Evolutionary conservation across 176 grass and related monocot species (phyloP).

Genomic region (Hsuehochloa calcarea): DNA sequence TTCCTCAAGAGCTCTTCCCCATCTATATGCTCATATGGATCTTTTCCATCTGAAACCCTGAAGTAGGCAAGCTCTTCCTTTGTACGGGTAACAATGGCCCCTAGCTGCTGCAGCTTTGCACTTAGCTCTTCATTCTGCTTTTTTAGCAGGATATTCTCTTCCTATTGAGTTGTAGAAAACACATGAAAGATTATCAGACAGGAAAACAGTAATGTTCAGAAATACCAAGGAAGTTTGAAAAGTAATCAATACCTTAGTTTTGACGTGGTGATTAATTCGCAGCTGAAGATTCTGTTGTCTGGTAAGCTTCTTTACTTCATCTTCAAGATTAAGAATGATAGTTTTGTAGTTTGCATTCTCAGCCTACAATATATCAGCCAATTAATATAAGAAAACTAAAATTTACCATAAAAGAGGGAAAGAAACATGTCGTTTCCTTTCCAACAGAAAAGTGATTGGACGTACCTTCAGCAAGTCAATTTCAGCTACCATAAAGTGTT

Average conservation of each 20-base stretch:
- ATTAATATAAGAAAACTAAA: conserved; percentile 15
- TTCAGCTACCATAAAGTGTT: conserved; percentile 78
- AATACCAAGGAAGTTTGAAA: background rate
- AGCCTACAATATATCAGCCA: conserved; percentile 45
- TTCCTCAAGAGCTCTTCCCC: conserved; percentile 65
- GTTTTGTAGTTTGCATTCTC: conserved; percentile 90
- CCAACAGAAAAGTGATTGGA: background rate
- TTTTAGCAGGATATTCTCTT: conserved; percentile 68
- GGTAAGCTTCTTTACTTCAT: conserved; percentile 80
- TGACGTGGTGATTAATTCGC: conserved; percentile 90
- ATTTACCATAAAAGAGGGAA: conserved; percentile 7
- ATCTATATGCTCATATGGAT: conserved; percentile 58
- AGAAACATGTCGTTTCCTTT: background rate
- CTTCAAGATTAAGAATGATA: conserved; percentile 71
- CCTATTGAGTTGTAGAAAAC: conserved; percentile 51
- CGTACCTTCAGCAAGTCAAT: conserved; percentile 83
- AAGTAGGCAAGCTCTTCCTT: conserved; percentile 81
- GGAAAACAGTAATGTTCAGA: conserved; percentile 13
- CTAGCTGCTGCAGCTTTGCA: conserved; percentile 60
- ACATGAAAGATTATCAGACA: conserved; percentile 18
- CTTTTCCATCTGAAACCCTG: conserved; percentile 55
- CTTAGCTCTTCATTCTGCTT: conserved; percentile 71
- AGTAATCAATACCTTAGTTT: conserved; percentile 68
- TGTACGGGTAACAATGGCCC: conserved; percentile 46
- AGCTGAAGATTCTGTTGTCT: conserved; percentile 86